A percentile compares a stretch with the other conserved stretches of the same genome.
Evolutionary conservation across 805 yeast species (phyloP).

Genomic region (Suhomyces tanzawaensis): DNA sequence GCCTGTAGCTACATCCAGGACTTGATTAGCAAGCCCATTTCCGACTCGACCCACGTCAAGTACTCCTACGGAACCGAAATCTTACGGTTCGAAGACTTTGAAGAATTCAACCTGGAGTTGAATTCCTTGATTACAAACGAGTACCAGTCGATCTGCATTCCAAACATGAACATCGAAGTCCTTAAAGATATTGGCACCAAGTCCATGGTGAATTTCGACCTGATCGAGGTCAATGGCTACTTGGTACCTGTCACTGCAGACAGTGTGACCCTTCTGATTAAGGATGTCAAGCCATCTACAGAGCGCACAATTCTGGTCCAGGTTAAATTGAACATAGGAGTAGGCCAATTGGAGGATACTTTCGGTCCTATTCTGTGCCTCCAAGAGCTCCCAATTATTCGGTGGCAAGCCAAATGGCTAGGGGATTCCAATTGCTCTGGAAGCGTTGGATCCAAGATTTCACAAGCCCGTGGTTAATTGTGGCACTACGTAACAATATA

Average conservation of each 20-base stretch:
- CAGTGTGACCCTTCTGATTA: constrained; percentile 11
- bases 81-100: constrained; percentile 17
- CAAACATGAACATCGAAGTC: constrained; percentile 20
- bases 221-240: constrained; percentile 25
- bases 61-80: constrained; percentile 19
- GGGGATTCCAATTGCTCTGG: constrained; percentile 1
- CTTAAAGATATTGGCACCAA: constrained; percentile 10
- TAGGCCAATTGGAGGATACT: not conserved
- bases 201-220: constrained; percentile 14
- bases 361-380: constrained; percentile 1
- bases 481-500: no score
- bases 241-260: constrained; percentile 12
- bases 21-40: constrained; percentile 12
- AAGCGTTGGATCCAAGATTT: not conserved
- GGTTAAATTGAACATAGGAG: constrained; percentile 6
- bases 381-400: constrained; percentile 9
- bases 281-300: constrained; percentile 13
- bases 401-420: constrained; percentile 10
- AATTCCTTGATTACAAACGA: constrained; percentile 9
- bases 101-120: constrained; percentile 16
- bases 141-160: constrained; percentile 21
- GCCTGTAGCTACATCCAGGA: constrained; percentile 14
- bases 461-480: no score
- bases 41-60: not conserved
- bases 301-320: constrained; percentile 17